A percentile compares a stretch with the other conserved stretches of the same genome.
These are phyloP conservation scores for Flaveria ramosissima DNA, from an alignment of 129 eudicot species.

Conservation along the genomic window DNA sequence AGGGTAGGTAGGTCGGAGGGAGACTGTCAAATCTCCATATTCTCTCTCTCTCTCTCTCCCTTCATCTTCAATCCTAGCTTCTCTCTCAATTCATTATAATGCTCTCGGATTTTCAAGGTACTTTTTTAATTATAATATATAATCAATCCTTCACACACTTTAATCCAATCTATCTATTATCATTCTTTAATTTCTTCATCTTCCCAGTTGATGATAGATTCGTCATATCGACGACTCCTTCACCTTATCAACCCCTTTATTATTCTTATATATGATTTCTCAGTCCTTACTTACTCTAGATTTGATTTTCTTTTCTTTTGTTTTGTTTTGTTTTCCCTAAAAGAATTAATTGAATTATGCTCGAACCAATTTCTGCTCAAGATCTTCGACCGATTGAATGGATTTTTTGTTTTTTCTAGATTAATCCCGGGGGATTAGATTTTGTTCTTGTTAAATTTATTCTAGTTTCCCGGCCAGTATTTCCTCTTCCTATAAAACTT, in stretches of 20 bases:
- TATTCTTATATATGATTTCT: background rate
- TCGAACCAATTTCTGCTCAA: too few species aligned
- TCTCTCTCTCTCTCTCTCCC: conserved; percentile 44
- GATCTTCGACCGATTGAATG: background rate
- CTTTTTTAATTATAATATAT: background rate
- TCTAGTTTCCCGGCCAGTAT: background rate
- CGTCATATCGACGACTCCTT: too few species aligned
- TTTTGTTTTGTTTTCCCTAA: too few species aligned
- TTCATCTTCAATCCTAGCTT: conserved; percentile 19
- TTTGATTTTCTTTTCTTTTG: too few species aligned
- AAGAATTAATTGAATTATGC: too few species aligned
- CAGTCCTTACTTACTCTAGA: background rate
- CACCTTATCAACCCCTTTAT: too few species aligned
- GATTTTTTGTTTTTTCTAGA: conserved; percentile 4
- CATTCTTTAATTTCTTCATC: background rate
- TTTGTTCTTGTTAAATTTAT: conserved; percentile 11
- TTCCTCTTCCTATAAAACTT: too few species aligned
- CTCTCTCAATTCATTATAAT: conserved; percentile 34
- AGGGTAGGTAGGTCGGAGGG: conserved; percentile 40
- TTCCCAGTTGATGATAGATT: conserved; percentile 23
- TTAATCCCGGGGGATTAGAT: conserved; percentile 1
- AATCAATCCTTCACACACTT: background rate
- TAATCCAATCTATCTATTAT: background rate
- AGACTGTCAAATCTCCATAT: conserved; percentile 75
- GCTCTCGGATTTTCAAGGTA: conserved; percentile 67